Conservation (phyloP, 192 early-diverging fungal species). For the Coemansia sp. region DNA sequence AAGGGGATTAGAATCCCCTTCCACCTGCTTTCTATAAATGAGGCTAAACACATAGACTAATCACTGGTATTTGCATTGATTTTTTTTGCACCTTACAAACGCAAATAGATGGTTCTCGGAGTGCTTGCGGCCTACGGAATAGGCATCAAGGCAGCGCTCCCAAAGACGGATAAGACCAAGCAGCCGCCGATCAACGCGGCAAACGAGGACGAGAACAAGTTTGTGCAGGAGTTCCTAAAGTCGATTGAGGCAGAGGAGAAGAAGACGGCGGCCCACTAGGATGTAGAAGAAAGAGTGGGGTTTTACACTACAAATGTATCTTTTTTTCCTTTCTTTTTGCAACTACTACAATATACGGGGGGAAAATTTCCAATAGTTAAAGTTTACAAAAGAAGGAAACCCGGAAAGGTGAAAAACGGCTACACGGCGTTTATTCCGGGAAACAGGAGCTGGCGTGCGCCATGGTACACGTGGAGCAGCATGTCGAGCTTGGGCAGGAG, state of each 20-base stretch:
- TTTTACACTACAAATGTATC: neutral
- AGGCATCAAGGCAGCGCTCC: slow-evolving; percentile 36
- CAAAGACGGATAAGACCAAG: slow-evolving; percentile 51
- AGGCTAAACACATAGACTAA: neutral
- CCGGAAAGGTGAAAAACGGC: neutral
- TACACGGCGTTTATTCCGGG: slow-evolving; percentile 6
- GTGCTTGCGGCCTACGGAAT: slow-evolving; percentile 46
- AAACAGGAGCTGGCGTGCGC: slow-evolving; percentile 33
- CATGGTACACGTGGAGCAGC: slow-evolving; percentile 47
- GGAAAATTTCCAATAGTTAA: no score
- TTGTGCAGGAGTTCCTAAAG: slow-evolving; percentile 56
- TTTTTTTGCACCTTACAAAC: neutral
- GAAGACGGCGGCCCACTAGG: slow-evolving; percentile 3
- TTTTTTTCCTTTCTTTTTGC: neutral
- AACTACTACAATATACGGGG: no score
- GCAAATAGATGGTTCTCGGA: slow-evolving; percentile 51
- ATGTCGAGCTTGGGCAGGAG: slow-evolving; percentile 33
- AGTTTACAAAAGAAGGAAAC: neutral
- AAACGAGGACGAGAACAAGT: slow-evolving; percentile 50
- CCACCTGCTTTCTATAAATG: no score
- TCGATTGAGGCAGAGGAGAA: slow-evolving; percentile 50
- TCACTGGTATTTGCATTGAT: neutral
- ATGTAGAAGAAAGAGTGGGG: neutral
- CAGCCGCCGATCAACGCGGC: slow-evolving; percentile 50
- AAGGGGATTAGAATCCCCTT: neutral